These are phyloP conservation scores for Lodderomyces theae DNA, from an alignment of 1,139 yeast genomes.

Conservation along the genomic window DNA sequence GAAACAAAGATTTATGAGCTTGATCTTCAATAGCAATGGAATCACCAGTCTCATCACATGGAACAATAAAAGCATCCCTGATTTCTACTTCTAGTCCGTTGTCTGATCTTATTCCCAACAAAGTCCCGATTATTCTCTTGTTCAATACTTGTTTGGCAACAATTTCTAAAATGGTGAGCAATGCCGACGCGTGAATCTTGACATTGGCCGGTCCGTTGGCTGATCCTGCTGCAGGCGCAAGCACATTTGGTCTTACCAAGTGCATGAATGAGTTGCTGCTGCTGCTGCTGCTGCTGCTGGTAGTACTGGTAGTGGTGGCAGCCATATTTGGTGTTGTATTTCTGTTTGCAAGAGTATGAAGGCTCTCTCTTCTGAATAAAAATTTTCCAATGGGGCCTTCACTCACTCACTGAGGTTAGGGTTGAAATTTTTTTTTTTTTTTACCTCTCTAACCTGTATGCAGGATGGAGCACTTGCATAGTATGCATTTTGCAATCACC, in stretches of 20 bases:
- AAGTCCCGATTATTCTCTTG: conserved; percentile 76
- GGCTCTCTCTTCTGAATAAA: no score
- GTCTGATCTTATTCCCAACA: conserved; percentile 78
- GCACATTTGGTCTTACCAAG: conserved; percentile 59
- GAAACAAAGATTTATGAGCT: conserved; percentile 68
- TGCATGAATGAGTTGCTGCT: conserved; percentile 40
- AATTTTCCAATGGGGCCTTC: not conserved
- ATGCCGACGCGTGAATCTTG: conserved; percentile 64
- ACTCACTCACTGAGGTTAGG: not conserved
- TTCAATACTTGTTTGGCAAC: conserved; percentile 45
- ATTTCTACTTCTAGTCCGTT: conserved; percentile 80
- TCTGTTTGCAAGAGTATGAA: no score
- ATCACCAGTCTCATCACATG: conserved; percentile 74
- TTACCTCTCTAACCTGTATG: no score
- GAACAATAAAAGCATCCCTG: conserved; percentile 77
- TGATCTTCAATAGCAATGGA: conserved; percentile 75
- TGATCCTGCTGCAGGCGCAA: conserved; percentile 50
- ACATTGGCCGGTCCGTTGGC: conserved; percentile 51
- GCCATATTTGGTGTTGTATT: not conserved
- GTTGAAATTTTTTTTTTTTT: not conserved
- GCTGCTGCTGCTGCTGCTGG: conserved; percentile 52
- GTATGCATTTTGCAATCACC: no score
- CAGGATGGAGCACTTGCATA: no score
- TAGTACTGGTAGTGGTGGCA: conserved; percentile 25
- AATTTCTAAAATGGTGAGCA: conserved; percentile 62